Evolutionary conservation across 2,329 filamentous ascomycete species (phyloP), one percentile per base, ranked within the genome.

Genomic region (Pseudogymnoascus sp.): DNA sequence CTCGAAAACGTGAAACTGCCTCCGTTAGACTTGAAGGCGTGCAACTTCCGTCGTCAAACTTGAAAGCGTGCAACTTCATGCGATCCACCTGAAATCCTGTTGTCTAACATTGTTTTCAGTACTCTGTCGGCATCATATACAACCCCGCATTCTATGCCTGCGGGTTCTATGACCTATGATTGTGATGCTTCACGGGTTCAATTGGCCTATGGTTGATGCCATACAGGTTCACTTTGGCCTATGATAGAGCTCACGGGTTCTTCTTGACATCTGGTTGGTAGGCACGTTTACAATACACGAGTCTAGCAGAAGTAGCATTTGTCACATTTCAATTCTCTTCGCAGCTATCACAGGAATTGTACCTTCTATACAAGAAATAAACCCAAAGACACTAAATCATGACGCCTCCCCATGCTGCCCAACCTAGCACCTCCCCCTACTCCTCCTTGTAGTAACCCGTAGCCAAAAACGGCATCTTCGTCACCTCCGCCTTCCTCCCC

Each of bases 381-480:
- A n/a, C 28, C 61, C 60, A 20, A 9, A 12, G 20, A 20, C 58
- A 47, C 58, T 2, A 61, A 59, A 39, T 32, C n/a, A n/a, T n/a
- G n/a, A n/a, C n/a, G n/a, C n/a, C n/a, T n/a, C n/a, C n/a, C 43
- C 3, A 30, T 14, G 20, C 34, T 66, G 41, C 41, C 41, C 41
- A 50, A 50, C 41, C 11, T 30, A 28, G n/a, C n/a, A n/a, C n/a
- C n/a, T n/a, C 16, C 41, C 16, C 41, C 22, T 50, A 50, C 22
- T 58, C 41, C 43, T 57, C 47, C 50, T 72, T 73, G 66, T 68
- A 84, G 70, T 88, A 90, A 73, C 86, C 87, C 69, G 77, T 82
- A 61, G 82, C 77, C 39, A 90, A 78, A 73, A 89, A 90, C 1
- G 87, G 87, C 87, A 90, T 89, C 72, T 87, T 86, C 0, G 80